These are phyloP conservation scores for Pichia inconspicua DNA, from an alignment of 1,139 yeast genomes.

Conservation along the genomic window DNA sequence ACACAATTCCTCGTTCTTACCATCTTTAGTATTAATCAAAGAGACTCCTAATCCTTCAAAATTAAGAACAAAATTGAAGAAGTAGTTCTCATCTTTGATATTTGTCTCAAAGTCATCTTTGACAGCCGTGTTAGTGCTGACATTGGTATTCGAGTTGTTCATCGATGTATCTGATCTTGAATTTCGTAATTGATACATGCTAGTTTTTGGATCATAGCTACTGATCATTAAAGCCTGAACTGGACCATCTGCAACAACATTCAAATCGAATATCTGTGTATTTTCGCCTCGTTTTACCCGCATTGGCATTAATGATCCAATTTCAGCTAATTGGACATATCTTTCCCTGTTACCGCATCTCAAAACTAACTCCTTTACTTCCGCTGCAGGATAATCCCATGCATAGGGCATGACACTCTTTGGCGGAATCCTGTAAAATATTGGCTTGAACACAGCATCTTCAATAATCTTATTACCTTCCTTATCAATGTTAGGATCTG, in stretches of 20 bases:
- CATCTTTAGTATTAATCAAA: slow-evolving; percentile 51
- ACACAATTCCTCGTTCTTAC: slow-evolving; percentile 58
- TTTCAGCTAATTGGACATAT: slow-evolving; percentile 78
- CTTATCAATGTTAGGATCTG: slow-evolving; percentile 71
- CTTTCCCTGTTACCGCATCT: slow-evolving; percentile 70
- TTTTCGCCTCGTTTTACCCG: slow-evolving; percentile 49
- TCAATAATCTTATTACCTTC: slow-evolving; percentile 44
- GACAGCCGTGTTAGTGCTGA: slow-evolving; percentile 5
- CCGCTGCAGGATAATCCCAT: slow-evolving; percentile 94
- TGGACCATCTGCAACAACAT: slow-evolving; percentile 95
- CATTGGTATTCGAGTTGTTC: slow-evolving; percentile 23
- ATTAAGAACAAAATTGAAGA: slow-evolving; percentile 51
- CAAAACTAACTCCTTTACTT: slow-evolving; percentile 69
- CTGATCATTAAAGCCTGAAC: slow-evolving; percentile 81
- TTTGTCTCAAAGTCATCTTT: slow-evolving; percentile 52
- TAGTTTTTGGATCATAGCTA: slow-evolving; percentile 68
- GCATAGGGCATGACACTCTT: slow-evolving; percentile 97
- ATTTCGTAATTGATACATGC: slow-evolving; percentile 55
- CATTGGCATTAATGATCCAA: slow-evolving; percentile 86
- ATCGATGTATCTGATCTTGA: slow-evolving; percentile 5
- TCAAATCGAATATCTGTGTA: slow-evolving; percentile 62
- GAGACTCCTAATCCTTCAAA: slow-evolving; percentile 91
- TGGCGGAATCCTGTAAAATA: slow-evolving; percentile 74
- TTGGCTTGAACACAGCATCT: slow-evolving; percentile 54
- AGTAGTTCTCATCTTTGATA: slow-evolving; percentile 63